Base-by-base conservation (phyloP, 768 basidiomycete species). In the Serendipita indica region DNA sequence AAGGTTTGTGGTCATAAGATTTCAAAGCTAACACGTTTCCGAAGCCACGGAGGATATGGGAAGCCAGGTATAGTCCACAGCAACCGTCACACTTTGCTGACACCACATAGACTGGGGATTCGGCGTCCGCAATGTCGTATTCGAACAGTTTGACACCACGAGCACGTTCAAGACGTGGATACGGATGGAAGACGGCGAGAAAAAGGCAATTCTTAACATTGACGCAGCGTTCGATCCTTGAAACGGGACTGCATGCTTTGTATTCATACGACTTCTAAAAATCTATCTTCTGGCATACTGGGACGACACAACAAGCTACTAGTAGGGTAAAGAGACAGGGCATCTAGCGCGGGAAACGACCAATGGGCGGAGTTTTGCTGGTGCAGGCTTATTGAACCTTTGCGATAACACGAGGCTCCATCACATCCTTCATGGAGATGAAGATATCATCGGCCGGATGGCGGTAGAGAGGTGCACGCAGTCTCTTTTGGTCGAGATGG, bases 401-500 rank as follows among this genome's bases (percentile, higher is more conserved):
- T 28, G 75, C 85, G 62, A 89, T 70, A 63, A 90, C 86, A 64
- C 88, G 79, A 43, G 88, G 88, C 69, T 90, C 87, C 62, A 79
- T 76, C 39, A 90, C 72, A 66, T 89, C 86, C 22, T 86, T 84
- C 83, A 90, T 89, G 72, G 90, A 86, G 78, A 93, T 92, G 72
- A 89, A 91, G 75, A 93, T 91, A 68, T 92, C 90, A 71, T 92
- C 91, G 2, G 90, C 69, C 62, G 91, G 91, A 73, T 89, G 89
- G 64, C 92, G 84, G 81, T 97, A 94, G 57, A 97, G 76, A 41
- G 89, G 89, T 34, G 89, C 89, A 62, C 85, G 82, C 68, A 94
- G 81, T 64, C 91, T 80, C 79, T 92, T 93, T 79, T 98, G 94
- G 75, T 98, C 94, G 52, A 92, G 82, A 69, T 89, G 89, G 75